These are phyloP conservation scores for Cutaneotrichosporon cutaneum DNA, from an alignment of 1,284 basidiomycete genomes.

Conservation along the genomic window DNA sequence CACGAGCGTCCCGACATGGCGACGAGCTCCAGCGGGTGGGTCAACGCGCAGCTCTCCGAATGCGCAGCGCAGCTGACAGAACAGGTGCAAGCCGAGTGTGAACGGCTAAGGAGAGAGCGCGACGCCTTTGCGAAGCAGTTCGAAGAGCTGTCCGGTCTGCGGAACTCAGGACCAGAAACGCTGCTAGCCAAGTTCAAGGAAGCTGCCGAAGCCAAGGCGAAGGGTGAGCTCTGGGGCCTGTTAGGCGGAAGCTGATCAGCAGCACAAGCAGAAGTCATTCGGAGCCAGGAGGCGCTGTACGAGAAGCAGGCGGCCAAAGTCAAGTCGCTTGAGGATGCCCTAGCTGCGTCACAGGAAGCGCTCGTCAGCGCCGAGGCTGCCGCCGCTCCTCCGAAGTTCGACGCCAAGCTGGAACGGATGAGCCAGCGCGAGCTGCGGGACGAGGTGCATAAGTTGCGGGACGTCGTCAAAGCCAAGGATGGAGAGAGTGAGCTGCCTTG, in stretches of 20 bases:
- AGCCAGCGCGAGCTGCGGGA: conserved; percentile 41
- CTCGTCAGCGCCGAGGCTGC: conserved; percentile 15
- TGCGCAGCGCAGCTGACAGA: conserved; percentile 20
- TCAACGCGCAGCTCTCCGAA: not conserved
- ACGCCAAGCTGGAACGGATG: conserved; percentile 32
- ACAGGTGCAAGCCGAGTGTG: conserved; percentile 31
- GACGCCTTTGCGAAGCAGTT: conserved; percentile 49
- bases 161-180: conserved; percentile 34
- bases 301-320: conserved; percentile 41
- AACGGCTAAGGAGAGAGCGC: conserved; percentile 35
- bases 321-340: conserved; percentile 35
- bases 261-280: conserved; percentile 50
- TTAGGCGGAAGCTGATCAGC: not conserved
- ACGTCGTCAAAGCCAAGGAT: conserved; percentile 35
- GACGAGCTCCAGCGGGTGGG: conserved; percentile 1
- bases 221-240: conserved; percentile 30
- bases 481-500: conserved; percentile 36
- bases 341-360: conserved; percentile 28
- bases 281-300: conserved; percentile 37
- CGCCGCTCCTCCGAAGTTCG: conserved; percentile 15
- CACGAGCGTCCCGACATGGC: not conserved
- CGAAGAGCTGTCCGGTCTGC: conserved; percentile 44
- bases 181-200: conserved; percentile 46
- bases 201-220: conserved; percentile 35
- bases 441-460: conserved; percentile 35